phyloP scores from a whole-genome alignment of 148 eudicot species.

The Beta vulgaris region DNA sequence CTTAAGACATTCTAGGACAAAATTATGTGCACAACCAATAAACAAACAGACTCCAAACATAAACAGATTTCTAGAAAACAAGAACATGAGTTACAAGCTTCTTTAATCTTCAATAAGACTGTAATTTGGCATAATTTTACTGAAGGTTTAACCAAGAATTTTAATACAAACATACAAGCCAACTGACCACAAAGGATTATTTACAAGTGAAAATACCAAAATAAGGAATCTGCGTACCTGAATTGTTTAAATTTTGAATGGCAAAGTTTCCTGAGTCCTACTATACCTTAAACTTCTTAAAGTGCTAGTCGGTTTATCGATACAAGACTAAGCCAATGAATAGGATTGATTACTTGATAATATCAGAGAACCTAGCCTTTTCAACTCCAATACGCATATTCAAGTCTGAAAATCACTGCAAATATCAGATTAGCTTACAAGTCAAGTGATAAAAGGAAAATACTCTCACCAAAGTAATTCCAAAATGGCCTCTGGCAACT shows the following conservation, averaged over 20 bases:
- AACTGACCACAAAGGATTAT: background rate
- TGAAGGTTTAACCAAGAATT: background rate
- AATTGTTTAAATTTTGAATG: background rate
- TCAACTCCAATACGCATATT: background rate
- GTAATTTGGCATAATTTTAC: background rate
- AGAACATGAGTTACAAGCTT: background rate
- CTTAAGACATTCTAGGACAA: background rate
- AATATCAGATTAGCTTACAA: background rate
- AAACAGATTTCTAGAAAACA: background rate
- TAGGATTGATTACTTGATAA: background rate
- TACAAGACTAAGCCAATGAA: background rate
- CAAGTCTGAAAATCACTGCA: background rate
- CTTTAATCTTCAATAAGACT: background rate
- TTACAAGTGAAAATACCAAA: background rate
- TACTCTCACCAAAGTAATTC: slow-evolving; percentile 8
- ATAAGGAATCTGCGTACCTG: background rate
- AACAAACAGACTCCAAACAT: background rate
- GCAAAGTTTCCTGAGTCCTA: background rate
- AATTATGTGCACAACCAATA: background rate
- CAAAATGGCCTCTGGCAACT: background rate
- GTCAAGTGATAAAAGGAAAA: background rate
- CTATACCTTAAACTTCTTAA: background rate
- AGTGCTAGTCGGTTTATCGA: background rate
- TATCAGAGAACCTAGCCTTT: background rate
- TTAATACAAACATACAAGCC: background rate